Base-by-base conservation (phyloP, 768 basidiomycete species). In the Neoboletus magnificus region DNA sequence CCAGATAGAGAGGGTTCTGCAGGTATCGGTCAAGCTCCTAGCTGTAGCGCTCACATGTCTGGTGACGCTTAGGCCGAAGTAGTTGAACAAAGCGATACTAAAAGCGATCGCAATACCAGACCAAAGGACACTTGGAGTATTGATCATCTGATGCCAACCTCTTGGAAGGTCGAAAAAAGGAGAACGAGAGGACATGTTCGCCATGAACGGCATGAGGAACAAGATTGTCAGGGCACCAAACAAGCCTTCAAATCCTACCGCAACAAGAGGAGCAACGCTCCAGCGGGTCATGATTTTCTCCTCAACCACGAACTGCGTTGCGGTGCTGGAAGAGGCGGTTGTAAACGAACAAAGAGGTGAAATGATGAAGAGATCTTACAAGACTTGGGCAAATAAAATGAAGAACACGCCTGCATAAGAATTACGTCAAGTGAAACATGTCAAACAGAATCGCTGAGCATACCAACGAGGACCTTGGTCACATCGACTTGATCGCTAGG, bases 1-100 rank as follows among this genome's bases (percentile, higher is more conserved):
- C 97, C 97, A 99, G 68, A 99, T 98, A n/a, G 83, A 82, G 50
- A 98, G 79, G 1, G 97, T 98, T 63, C 97, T 82, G 75, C 93
- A 97, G 7, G 94, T 95, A 71, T 99, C 97, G 36, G 93, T 91
- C 54, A 97, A 79, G 52, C 87, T 89, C 57, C 96, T 83, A 18
- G 92, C 91, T 1, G 94, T 97, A 33, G 96, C 95, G 69, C 89
- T 93, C 55, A 98, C 91, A 67, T 91, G 86, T 58, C 86, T 81
- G n/a, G 94, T 96, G 56, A 97, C 91, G 68, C 90, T 92, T 48
- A 96, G 71, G 12, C 93, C 93, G 63, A 93, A 96, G 74, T 84
- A 91, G 67, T 94, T 95, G 82, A 91, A 94, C 32, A 87, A 67
- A 7, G 86, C 79, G 61, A 96, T 95, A 58, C 83, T 85, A 71